phyloP scores from a whole-genome alignment of 2,329 filamentous ascomycete species.

The Trichoderma sp. region DNA sequence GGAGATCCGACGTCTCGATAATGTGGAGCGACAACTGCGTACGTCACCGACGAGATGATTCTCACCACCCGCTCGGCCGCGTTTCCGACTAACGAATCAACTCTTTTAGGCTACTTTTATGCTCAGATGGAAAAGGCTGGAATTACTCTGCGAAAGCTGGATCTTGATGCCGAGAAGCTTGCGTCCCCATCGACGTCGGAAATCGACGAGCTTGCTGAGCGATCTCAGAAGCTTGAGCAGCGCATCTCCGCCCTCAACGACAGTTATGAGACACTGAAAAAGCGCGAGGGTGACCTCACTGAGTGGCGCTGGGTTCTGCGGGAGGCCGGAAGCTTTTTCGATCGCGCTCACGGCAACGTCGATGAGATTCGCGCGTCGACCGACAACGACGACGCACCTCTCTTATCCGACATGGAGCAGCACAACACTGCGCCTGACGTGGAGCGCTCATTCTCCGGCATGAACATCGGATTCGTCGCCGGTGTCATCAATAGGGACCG shows the following conservation, averaged over 20 bases:
- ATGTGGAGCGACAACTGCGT: slow-evolving; percentile 97
- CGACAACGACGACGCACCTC: slow-evolving; percentile 88
- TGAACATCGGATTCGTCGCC: slow-evolving; percentile 98
- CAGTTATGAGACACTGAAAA: slow-evolving; percentile 98
- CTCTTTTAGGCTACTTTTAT: slow-evolving; percentile 79
- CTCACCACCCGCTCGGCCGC: background rate
- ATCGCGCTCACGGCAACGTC: slow-evolving; percentile 91
- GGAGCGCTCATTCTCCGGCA: slow-evolving; percentile 88
- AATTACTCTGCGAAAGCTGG: slow-evolving; percentile 85
- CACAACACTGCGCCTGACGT: slow-evolving; percentile 68
- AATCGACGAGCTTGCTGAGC: slow-evolving; percentile 93
- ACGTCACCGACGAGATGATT: slow-evolving; percentile 46
- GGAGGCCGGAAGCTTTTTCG: slow-evolving; percentile 97
- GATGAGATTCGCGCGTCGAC: slow-evolving; percentile 94
- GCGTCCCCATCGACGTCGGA: slow-evolving; percentile 89
- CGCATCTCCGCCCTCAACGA: slow-evolving; percentile 90
- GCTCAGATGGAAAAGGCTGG: slow-evolving; percentile 91
- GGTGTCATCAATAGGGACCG: slow-evolving; percentile 93
- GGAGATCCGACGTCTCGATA: slow-evolving; percentile 95
- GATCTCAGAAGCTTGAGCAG: slow-evolving; percentile 90
- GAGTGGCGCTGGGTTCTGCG: slow-evolving; percentile 98
- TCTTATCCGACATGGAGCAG: slow-evolving; percentile 91
- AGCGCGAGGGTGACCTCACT: slow-evolving; percentile 92
- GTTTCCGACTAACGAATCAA: slow-evolving; percentile 26
- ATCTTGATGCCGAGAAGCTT: slow-evolving; percentile 85